phyloP scores from a whole-genome alignment of 1,139 yeast species.

The Waltiozyma sp. region DNA sequence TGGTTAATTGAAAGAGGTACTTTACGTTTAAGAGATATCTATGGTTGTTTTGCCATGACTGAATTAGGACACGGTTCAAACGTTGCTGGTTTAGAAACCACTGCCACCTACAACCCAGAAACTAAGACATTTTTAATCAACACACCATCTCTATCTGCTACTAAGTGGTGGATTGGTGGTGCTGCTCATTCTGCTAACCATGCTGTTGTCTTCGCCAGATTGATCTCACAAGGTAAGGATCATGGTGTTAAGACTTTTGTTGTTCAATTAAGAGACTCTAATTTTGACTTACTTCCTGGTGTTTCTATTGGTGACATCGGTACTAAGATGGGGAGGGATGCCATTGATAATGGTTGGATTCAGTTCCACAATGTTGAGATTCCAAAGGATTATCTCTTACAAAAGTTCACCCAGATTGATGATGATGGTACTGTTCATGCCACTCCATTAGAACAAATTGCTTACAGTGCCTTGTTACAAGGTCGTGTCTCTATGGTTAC shows the following conservation, averaged over 20 bases:
- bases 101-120: constrained; percentile 63
- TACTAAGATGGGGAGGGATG: constrained; percentile 76
- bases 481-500: constrained; percentile 87
- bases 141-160: constrained; percentile 85
- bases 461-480: constrained; percentile 77
- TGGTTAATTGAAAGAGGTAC: constrained; percentile 77
- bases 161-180: constrained; percentile 99
- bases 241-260: constrained; percentile 87
- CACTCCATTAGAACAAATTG: constrained; percentile 78
- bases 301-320: constrained; percentile 85
- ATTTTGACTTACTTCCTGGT: constrained; percentile 67
- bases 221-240: constrained; percentile 72
- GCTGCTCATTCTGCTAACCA: constrained; percentile 93
- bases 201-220: constrained; percentile 69
- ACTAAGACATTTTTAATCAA: constrained; percentile 63
- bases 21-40: constrained; percentile 47
- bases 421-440: constrained; percentile 56
- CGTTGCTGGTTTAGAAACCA: constrained; percentile 88
- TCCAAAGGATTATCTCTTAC: constrained; percentile 76
- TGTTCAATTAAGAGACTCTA: constrained; percentile 72
- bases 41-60: constrained; percentile 92
- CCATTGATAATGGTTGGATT: constrained; percentile 91
- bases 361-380: constrained; percentile 74
- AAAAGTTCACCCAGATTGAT: constrained; percentile 67
- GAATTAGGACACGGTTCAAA: constrained; percentile 92